Evolutionary conservation across 2,329 filamentous ascomycete genomes (phyloP).

Genomic region (Neocatenulostroma microsporum): DNA sequence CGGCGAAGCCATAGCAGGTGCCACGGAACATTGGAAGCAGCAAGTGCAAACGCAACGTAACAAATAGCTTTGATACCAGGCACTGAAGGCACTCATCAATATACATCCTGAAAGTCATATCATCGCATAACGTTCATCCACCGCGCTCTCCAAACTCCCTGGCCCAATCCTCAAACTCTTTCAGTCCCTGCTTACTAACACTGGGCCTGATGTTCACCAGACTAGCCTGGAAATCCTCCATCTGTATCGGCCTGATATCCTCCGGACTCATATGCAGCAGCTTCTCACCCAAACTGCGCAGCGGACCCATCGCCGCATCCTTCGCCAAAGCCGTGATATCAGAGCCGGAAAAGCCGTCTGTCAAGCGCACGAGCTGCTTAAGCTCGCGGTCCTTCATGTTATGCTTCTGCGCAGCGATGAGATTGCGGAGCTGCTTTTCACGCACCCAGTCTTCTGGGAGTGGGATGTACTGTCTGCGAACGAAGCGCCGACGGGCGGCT

Average conservation of each 20-base stretch:
- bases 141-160: conserved; percentile 86
- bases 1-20: too few relatives aligned
- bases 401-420: conserved; percentile 84
- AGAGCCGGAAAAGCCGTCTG: conserved; percentile 93
- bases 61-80: too few relatives aligned
- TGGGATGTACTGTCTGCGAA: conserved; percentile 90
- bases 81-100: too few relatives aligned
- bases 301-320: conserved; percentile 93
- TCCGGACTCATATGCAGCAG: conserved; percentile 89
- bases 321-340: conserved; percentile 96
- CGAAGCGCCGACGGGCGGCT: conserved; percentile 82
- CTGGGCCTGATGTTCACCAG: conserved; percentile 79
- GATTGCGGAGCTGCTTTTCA: conserved; percentile 65
- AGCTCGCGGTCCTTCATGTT: conserved; percentile 65
- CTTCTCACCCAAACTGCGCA: conserved; percentile 82
- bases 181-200: conserved; percentile 75
- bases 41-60: too few relatives aligned
- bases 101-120: too few relatives aligned
- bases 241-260: conserved; percentile 77
- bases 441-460: conserved; percentile 79
- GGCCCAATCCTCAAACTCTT: conserved; percentile 92
- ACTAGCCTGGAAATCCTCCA: conserved; percentile 77
- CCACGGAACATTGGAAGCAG: too few relatives aligned
- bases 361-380: conserved; percentile 63
- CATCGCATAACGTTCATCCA: conserved; percentile 55